These are phyloP conservation scores for Globisporangium iwayamae DNA, from an alignment of 352 stramenopile species.

Conservation along the genomic window DNA sequence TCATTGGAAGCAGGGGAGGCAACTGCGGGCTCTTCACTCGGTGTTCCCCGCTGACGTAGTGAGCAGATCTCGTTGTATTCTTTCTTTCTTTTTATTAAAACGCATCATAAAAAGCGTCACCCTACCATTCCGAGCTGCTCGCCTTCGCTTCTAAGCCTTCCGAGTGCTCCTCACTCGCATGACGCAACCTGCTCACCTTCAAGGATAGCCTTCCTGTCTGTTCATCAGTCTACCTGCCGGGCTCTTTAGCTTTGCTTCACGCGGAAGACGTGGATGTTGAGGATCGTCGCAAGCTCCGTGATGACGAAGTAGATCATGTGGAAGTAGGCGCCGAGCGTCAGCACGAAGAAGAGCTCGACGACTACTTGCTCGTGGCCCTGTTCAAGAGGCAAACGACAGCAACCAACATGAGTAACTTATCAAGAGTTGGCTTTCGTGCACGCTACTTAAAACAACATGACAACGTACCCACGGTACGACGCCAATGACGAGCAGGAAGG, in stretches of 20 bases:
- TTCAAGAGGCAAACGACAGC: conserved; percentile 5
- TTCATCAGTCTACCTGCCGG: neutral
- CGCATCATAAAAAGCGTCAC: conserved; percentile 2
- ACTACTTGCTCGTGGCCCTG: conserved; percentile 67
- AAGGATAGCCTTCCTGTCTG: neutral
- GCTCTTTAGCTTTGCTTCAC: conserved; percentile 56
- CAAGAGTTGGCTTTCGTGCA: too few relatives aligned
- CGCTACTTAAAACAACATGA: neutral
- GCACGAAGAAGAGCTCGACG: conserved; percentile 72
- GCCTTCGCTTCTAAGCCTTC: neutral
- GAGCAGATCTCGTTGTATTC: neutral
- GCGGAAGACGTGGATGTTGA: conserved; percentile 81
- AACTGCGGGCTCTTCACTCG: conserved; percentile 10
- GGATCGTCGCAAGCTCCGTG: conserved; percentile 66
- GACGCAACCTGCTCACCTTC: neutral
- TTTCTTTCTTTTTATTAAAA: conserved; percentile 5
- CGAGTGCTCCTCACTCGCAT: neutral
- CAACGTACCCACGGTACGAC: conserved; percentile 68
- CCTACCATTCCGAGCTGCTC: neutral
- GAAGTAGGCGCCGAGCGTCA: conserved; percentile 61
- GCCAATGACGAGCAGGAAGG: conserved; percentile 62
- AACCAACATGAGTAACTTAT: neutral
- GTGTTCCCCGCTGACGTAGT: conserved; percentile 17
- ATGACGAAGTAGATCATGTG: conserved; percentile 87
- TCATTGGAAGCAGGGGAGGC: conserved; percentile 1